A percentile compares a stretch with the other conserved stretches of the same genome.
phyloP scores from a whole-genome alignment of 257 asterid genomes.

The Avicennia marina region DNA sequence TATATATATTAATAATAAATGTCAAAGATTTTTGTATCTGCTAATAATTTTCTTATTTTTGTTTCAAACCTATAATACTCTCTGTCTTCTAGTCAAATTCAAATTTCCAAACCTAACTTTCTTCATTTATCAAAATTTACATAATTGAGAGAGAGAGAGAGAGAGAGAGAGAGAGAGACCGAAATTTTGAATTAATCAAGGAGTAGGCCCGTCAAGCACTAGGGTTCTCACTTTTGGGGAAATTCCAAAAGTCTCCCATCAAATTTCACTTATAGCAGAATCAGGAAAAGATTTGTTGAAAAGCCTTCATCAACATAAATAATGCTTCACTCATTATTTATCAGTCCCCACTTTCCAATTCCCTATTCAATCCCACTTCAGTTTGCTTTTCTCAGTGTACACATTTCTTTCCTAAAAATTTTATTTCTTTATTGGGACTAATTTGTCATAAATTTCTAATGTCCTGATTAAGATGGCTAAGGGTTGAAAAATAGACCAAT shows the following conservation, averaged over 20 bases:
- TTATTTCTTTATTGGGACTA: not conserved
- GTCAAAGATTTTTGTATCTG: not conserved
- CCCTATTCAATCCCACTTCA: not conserved
- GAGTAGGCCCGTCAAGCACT: conserved; percentile 11
- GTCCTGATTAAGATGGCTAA: not conserved
- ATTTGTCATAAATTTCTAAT: not conserved
- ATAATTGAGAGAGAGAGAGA: not conserved
- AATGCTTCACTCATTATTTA: conserved; percentile 11
- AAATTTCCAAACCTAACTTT: not conserved
- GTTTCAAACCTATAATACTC: too few species aligned
- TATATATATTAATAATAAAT: not conserved
- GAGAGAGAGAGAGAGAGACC: too few species aligned
- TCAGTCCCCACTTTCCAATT: conserved; percentile 20
- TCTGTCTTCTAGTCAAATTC: not conserved
- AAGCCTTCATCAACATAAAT: conserved; percentile 17
- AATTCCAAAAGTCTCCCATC: conserved; percentile 15
- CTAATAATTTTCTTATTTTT: not conserved
- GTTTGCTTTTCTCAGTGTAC: conserved; percentile 1
- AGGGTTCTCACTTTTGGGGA: conserved; percentile 8
- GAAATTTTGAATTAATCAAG: conserved; percentile 6
- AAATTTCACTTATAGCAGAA: conserved; percentile 13
- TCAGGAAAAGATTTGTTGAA: conserved; percentile 26
- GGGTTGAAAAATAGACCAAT: too few species aligned
- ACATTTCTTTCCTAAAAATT: not conserved
- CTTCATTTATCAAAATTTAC: not conserved